Evolutionary conservation across 345 rosid genomes (phyloP).

Genomic region (Firmiana major): DNA sequence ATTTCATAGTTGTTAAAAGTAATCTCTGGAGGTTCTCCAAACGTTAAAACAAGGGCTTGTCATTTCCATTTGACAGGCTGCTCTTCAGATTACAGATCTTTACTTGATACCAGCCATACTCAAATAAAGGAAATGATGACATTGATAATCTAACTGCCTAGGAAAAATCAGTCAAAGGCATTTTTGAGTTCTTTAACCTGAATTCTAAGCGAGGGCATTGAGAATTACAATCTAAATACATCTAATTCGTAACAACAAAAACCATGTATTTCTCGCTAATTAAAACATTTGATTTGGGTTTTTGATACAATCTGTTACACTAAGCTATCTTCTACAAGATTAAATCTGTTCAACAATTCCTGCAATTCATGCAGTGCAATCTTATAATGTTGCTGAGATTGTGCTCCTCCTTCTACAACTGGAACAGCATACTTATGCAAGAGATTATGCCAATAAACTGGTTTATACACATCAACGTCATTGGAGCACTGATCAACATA

Average conservation of each 20-base stretch:
- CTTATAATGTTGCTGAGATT: conserved; percentile 32
- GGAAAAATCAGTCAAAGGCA: neutral
- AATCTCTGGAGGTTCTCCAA: neutral
- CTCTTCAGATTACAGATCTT: neutral
- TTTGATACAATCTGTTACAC: conserved; percentile 1
- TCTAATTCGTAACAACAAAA: neutral
- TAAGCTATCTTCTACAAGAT: conserved; percentile 30
- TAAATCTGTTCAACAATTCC: conserved; percentile 35
- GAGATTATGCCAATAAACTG: conserved; percentile 29
- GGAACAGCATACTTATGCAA: conserved; percentile 32
- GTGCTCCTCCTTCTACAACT: conserved; percentile 37
- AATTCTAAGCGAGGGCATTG: neutral
- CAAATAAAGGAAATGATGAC: neutral
- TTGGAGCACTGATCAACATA: conserved; percentile 20
- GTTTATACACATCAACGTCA: conserved; percentile 27
- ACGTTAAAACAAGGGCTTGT: neutral
- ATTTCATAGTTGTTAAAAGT: neutral
- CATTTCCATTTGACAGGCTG: neutral
- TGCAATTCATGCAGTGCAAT: conserved; percentile 40
- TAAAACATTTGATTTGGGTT: neutral
- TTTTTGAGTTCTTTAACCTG: neutral
- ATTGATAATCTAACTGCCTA: neutral
- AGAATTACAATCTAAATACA: neutral
- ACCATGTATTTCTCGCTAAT: neutral
- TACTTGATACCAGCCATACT: neutral